These are phyloP conservation scores for Lepidium didymum DNA, from an alignment of 345 rosid species.

Conservation along the genomic window DNA sequence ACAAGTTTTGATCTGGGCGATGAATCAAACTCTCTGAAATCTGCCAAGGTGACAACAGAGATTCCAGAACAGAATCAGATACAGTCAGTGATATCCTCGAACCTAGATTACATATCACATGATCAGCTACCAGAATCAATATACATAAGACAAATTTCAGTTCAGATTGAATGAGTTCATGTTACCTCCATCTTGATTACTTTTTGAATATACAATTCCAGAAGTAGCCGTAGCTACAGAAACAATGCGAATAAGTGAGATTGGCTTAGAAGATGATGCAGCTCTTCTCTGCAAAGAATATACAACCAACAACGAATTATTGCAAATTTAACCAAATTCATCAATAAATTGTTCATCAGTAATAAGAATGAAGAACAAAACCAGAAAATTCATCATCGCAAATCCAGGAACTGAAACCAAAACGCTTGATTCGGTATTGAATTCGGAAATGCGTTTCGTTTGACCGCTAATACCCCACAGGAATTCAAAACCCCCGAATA, in stretches of 20 bases:
- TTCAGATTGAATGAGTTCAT: slow-evolving; percentile 7
- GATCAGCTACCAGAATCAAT: neutral
- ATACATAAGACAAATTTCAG: neutral
- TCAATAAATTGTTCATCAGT: neutral
- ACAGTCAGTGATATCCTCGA: slow-evolving; percentile 34
- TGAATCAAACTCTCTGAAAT: neutral
- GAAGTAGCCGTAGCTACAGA: slow-evolving; percentile 44
- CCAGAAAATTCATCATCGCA: slow-evolving; percentile 33
- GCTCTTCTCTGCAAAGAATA: slow-evolving; percentile 36
- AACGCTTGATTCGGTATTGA: neutral
- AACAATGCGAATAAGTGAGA: slow-evolving; percentile 29
- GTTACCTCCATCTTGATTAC: slow-evolving; percentile 34
- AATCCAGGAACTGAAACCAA: neutral
- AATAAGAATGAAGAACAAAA: neutral
- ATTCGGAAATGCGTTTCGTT: neutral
- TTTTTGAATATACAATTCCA: slow-evolving; percentile 28
- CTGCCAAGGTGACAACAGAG: slow-evolving; percentile 27
- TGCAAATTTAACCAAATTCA: neutral
- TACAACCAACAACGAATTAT: neutral
- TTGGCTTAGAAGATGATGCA: slow-evolving; percentile 15
- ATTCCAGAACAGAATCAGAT: slow-evolving; percentile 28
- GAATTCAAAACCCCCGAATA: neutral
- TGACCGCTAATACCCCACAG: neutral
- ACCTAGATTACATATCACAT: slow-evolving; percentile 26
- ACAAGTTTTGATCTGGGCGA: slow-evolving; percentile 19